Conservation (phyloP, 441 rosid genomes). For the Pelargonium cotyledonis region DNA sequence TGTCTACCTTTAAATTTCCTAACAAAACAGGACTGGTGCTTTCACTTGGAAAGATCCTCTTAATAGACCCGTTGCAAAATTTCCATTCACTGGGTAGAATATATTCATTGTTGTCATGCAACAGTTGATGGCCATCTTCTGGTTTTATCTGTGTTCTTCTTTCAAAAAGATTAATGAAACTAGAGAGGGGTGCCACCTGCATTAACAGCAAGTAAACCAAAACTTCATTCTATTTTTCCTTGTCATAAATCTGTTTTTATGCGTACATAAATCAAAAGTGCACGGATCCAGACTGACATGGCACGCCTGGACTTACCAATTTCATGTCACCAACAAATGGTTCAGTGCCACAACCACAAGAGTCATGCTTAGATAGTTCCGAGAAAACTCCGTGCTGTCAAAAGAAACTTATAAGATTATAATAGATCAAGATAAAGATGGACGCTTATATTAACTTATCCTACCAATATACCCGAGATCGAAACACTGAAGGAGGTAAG, state of each 20-base stretch:
- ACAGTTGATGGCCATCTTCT: conserved; percentile 21
- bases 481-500: conserved; percentile 48
- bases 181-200: conserved; percentile 74
- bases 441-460: conserved; percentile 14
- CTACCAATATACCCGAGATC: conserved; percentile 62
- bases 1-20: conserved; percentile 68
- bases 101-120: conserved; percentile 14
- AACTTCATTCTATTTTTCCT: conserved; percentile 15
- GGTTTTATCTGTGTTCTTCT: conserved; percentile 25
- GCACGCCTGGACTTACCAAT: conserved; percentile 39
- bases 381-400: conserved; percentile 61
- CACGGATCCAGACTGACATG: not conserved
- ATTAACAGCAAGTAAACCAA: conserved; percentile 9
- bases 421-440: conserved; percentile 7
- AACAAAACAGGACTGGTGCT: conserved; percentile 50
- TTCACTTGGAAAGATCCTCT: conserved; percentile 50
- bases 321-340: conserved; percentile 41
- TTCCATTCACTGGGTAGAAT: conserved; percentile 25
- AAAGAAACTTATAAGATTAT: conserved; percentile 23
- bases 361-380: conserved; percentile 59
- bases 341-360: conserved; percentile 48
- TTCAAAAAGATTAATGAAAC: conserved; percentile 52
- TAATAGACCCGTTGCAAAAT: conserved; percentile 31
- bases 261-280: not conserved
- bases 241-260: not conserved